Percentiles rank a stretch among this genome's conserved stretches.
These are phyloP conservation scores for Podila clonocystis DNA, from an alignment of 192 early-diverging fungal genomes.

Conservation along the genomic window DNA sequence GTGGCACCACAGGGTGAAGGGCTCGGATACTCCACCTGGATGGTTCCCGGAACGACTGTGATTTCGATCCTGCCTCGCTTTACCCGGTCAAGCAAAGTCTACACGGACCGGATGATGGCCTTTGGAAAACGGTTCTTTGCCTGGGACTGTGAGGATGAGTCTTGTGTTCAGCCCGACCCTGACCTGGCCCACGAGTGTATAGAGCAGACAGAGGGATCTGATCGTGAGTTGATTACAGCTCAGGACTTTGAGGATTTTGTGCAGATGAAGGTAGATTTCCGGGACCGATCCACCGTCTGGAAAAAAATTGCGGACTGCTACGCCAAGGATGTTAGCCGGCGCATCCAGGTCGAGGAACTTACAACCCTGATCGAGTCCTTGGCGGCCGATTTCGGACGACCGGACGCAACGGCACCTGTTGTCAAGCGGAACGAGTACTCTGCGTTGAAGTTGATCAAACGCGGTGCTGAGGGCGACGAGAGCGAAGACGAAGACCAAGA, in stretches of 20 bases:
- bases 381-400: slow-evolving; percentile 22
- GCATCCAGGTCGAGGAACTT: slow-evolving; percentile 33
- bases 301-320: slow-evolving; percentile 46
- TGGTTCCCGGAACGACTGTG: slow-evolving; percentile 30
- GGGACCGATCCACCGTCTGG: slow-evolving; percentile 22
- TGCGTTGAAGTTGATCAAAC: background rate
- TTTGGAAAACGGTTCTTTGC: slow-evolving; percentile 48
- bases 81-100: slow-evolving; percentile 47
- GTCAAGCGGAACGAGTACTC: background rate
- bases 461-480: background rate
- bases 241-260: slow-evolving; percentile 39
- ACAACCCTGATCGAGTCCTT: slow-evolving; percentile 23
- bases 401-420: background rate
- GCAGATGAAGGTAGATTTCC: slow-evolving; percentile 41
- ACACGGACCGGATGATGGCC: slow-evolving; percentile 50
- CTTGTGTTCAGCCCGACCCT: slow-evolving; percentile 38
- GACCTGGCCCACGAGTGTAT: slow-evolving; percentile 48
- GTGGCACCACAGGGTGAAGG: slow-evolving; percentile 46
- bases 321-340: slow-evolving; percentile 41
- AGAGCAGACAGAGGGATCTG: slow-evolving; percentile 18
- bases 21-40: slow-evolving; percentile 36
- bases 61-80: slow-evolving; percentile 43
- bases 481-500: slow-evolving; percentile 5
- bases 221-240: slow-evolving; percentile 18
- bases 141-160: slow-evolving; percentile 44